phyloP scores from a whole-genome alignment of 176 grass and related monocot species.

The Olyra latifolia region DNA sequence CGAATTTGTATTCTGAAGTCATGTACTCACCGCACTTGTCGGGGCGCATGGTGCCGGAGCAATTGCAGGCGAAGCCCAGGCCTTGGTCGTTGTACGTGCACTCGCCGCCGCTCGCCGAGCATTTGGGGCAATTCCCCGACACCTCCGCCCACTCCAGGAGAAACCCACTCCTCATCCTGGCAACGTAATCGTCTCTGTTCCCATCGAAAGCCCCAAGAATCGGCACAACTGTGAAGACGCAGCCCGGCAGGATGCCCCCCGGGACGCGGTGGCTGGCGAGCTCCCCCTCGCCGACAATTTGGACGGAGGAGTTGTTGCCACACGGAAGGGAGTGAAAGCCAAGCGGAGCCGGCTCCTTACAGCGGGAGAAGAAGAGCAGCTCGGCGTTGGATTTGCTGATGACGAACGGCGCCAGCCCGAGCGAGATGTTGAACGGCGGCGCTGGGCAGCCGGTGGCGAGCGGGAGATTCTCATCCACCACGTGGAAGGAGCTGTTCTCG shows the following conservation, averaged over 20 bases:
- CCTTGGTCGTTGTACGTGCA: not conserved
- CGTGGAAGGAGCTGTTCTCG: not conserved
- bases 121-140: slow-evolving; percentile 17
- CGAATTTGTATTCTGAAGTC: too few species aligned
- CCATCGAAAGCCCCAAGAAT: not conserved
- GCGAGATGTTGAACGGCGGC: not conserved
- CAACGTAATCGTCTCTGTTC: not conserved
- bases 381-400: not conserved
- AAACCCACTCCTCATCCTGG: slow-evolving; percentile 17
- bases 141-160: slow-evolving; percentile 22
- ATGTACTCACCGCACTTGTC: slow-evolving; percentile 40
- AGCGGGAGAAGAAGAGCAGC: slow-evolving; percentile 15
- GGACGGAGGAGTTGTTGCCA: not conserved
- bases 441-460: slow-evolving; percentile 12
- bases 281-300: not conserved
- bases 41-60: not conserved
- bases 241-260: not conserved
- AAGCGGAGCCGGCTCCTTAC: not conserved
- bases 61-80: not conserved
- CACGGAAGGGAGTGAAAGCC: not conserved
- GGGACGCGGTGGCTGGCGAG: not conserved
- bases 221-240: not conserved
- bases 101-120: slow-evolving; percentile 28
- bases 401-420: not conserved
- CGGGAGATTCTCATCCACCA: slow-evolving; percentile 33